Conservation (phyloP, 1,284 basidiomycete genomes). For the Megacollybia platyphylla region DNA sequence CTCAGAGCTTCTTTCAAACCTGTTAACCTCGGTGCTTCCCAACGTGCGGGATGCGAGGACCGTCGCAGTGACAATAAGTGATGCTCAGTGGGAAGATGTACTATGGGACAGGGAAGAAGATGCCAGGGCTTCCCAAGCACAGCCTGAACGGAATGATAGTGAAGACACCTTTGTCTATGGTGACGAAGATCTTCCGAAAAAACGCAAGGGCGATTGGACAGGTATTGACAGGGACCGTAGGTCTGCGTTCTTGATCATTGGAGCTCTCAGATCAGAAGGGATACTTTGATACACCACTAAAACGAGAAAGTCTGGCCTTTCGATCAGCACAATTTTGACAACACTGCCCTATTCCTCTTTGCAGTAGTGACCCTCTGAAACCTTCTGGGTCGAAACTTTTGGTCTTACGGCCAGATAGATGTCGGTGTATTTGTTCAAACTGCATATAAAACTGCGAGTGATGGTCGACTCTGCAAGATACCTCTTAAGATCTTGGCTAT, state of each 20-base stretch:
- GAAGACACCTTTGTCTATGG: conserved; percentile 43
- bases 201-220: conserved; percentile 51
- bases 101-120: conserved; percentile 63
- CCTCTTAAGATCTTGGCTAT: too few species aligned
- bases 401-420: too few species aligned
- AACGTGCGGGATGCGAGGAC: conserved; percentile 56
- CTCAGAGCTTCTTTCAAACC: conserved; percentile 57
- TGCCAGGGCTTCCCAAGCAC: conserved; percentile 11
- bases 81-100: conserved; percentile 66
- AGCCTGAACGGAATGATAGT: conserved; percentile 21
- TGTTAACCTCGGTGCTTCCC: conserved; percentile 60
- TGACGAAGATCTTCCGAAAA: conserved; percentile 33
- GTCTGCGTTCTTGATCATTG: conserved; percentile 66
- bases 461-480: too few species aligned
- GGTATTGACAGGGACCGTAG: conserved; percentile 64
- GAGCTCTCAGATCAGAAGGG: conserved; percentile 57
- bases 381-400: too few species aligned
- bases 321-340: background rate
- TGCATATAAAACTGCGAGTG: too few species aligned
- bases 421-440: too few species aligned
- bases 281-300: conserved; percentile 28
- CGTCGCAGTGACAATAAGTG: conserved; percentile 61
- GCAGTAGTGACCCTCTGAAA: too few species aligned
- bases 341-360: too few species aligned
- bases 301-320: background rate